Base-by-base conservation (phyloP, 202 grass and related monocot species). In the Carex sylvatica region DNA sequence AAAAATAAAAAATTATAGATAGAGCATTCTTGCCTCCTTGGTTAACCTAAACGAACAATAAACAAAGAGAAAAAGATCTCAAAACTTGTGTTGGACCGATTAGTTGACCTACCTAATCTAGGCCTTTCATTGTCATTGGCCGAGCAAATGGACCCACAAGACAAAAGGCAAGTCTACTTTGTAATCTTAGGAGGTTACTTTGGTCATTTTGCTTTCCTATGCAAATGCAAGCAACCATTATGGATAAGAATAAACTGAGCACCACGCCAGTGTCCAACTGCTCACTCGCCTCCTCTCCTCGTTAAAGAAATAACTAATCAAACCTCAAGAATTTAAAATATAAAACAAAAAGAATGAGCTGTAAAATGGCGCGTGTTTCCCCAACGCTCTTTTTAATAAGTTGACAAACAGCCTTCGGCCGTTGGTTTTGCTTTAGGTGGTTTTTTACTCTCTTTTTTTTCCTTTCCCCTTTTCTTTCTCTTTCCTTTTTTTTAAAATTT, bases 321-420 rank as follows among this genome's bases (percentile, higher is more conserved):
- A 61, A 52, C 20, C 53, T 73, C 42, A 74, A 51, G 0, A 61
- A 40, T 80, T 20, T 40, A 15, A 80, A 47, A 42, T 80, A 44
- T 23, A 42, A 64, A 80, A 24, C 13, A 18, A 46, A 42, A 80
- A 19, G 4, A 11, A 40, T 80, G 78, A 65, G 61, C 61, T 80
- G 78, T 80, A n/a, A 65, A 80, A 80, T 80, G 78, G 59, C 78
- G 53, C 61, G 58, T 80, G 78, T n/a, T 80, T 65, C 40, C 78
- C 35, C 7, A 80, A 80, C 53, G 31, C 59, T 47, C 30, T 80
- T 4, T 76, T 77, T 77, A 35, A 77, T 77, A 58, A 77, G 51
- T 53, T 59, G 74, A 38, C 42, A 81, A 81, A 51, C 78, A 49
- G 15, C 60, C 78, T 47, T 65, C 22, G 19, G 78, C 78, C 78